A percentile compares a stretch with the other conserved stretches of the same genome.
phyloP scores from a whole-genome alignment of 805 yeast species.

The Barnettozyma botsteinii region DNA sequence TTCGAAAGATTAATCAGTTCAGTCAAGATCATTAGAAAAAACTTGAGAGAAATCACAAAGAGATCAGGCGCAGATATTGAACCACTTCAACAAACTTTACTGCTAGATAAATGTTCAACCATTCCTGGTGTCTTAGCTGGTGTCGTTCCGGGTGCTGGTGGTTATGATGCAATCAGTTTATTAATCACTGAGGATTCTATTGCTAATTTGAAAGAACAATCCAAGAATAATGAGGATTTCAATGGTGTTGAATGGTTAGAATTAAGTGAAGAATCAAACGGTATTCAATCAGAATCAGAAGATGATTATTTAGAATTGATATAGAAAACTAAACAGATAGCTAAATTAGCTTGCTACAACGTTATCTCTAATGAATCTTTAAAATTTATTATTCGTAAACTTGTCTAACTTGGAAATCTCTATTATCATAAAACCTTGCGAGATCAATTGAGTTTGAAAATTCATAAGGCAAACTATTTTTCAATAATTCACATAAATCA shows the following conservation, averaged over 20 bases:
- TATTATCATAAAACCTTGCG: conserved; percentile 3
- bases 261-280: conserved; percentile 54
- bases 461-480: neutral
- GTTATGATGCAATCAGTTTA: conserved; percentile 85
- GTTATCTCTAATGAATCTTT: no score
- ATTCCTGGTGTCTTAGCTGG: conserved; percentile 83
- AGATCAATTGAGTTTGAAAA: neutral
- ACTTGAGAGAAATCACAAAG: conserved; percentile 55
- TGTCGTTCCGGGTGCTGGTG: conserved; percentile 99
- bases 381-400: neutral
- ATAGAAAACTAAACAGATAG: neutral
- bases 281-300: conserved; percentile 46
- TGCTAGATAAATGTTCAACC: conserved; percentile 52
- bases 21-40: conserved; percentile 45
- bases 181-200: conserved; percentile 48
- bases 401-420: neutral
- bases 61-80: conserved; percentile 83
- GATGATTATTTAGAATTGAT: conserved; percentile 19
- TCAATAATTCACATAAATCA: conserved; percentile 1
- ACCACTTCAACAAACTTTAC: conserved; percentile 66
- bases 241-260: conserved; percentile 60
- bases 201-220: conserved; percentile 26
- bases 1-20: conserved; percentile 35
- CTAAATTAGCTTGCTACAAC: no score
- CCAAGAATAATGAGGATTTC: conserved; percentile 30